Percentiles rank a stretch among this genome's conserved stretches.
Evolutionary conservation across 805 yeast genomes (phyloP).

Genomic region (Brettanomyces naardenensis): DNA sequence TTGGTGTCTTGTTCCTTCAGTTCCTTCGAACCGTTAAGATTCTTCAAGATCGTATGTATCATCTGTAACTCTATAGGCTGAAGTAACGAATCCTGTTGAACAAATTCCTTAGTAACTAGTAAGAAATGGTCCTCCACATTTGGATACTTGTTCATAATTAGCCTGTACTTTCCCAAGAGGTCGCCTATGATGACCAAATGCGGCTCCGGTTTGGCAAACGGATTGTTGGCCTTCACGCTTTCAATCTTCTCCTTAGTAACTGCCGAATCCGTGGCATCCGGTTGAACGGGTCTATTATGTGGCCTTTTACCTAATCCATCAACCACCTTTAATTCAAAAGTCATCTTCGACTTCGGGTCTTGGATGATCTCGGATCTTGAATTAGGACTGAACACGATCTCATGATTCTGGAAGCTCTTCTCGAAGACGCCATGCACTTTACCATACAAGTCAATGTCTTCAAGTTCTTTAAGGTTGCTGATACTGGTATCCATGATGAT

Average conservation of each 20-base stretch:
- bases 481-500: slow-evolving; percentile 6
- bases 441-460: slow-evolving; percentile 11
- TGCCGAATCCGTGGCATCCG: slow-evolving; percentile 24
- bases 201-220: slow-evolving; percentile 77
- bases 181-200: slow-evolving; percentile 53
- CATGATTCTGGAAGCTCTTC: slow-evolving; percentile 16
- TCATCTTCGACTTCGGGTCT: slow-evolving; percentile 17
- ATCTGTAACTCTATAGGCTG: slow-evolving; percentile 62
- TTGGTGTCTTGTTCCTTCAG: slow-evolving; percentile 29
- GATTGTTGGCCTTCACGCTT: slow-evolving; percentile 39
- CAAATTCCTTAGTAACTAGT: slow-evolving; percentile 67
- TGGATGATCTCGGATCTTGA: slow-evolving; percentile 14
- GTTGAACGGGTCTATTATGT: slow-evolving; percentile 26
- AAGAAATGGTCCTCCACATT: slow-evolving; percentile 73
- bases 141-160: slow-evolving; percentile 83
- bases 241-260: slow-evolving; percentile 28
- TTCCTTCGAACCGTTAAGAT: slow-evolving; percentile 32
- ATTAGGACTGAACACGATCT: slow-evolving; percentile 18
- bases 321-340: slow-evolving; percentile 26
- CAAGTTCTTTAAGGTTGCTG: slow-evolving; percentile 16
- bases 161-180: slow-evolving; percentile 44
- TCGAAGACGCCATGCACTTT: slow-evolving; percentile 14
- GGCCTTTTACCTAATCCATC: slow-evolving; percentile 27
- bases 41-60: slow-evolving; percentile 45
- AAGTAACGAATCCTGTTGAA: slow-evolving; percentile 65